Evolutionary conservation across 495 filamentous ascomycete species (phyloP), one percentile per base, ranked within the genome.

Genomic region (Aspergillus wentii): DNA sequence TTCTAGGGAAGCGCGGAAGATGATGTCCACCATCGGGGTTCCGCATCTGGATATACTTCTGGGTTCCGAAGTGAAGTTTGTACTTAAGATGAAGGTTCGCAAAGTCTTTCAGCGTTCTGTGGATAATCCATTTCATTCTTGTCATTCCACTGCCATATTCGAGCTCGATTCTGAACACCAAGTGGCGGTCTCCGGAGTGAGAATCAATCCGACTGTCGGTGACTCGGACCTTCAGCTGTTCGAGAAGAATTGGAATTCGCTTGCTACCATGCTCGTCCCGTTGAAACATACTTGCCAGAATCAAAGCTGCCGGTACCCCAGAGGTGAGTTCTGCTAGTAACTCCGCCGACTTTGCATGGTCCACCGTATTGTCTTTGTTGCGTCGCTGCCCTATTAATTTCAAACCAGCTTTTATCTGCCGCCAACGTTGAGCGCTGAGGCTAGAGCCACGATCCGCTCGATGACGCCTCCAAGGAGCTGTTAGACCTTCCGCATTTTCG

Each of bases 61-160:
- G 85, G 40, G 84, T 89, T 26, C 80, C 76, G 21, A 85, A 72
- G 31, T 88, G 80, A 32, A 94, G 59, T 50, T 90, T 92, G 70
- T 96, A 99, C 49, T 91, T 85, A 45, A 86, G 71, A 58, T 99
- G 94, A 4, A 99, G 71, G 52, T 95, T 95, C 45, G 86, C 75
- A 54, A 99, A 95, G 49, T 99, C 92, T 46, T 79, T 75, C 37
- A 96, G 71, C 17, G 85, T 83, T 17, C 92, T 78, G 48, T 86
- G 80, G 39, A 99, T 88, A 33, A 88, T 81, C 92, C 92, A 99
- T 50, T 89, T 90, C 92, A 99, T 97, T 35, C 94, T 75, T 17
- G 89, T 95, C 39, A 91, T 78, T 3, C 94, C 92, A 52, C 83
- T 96, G 4, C 92, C 92, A 62, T 99, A 99, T 57, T 99, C 92